Base-by-base conservation (phyloP, 148 eudicot genomes). In the Rhododendron griersonianum region DNA sequence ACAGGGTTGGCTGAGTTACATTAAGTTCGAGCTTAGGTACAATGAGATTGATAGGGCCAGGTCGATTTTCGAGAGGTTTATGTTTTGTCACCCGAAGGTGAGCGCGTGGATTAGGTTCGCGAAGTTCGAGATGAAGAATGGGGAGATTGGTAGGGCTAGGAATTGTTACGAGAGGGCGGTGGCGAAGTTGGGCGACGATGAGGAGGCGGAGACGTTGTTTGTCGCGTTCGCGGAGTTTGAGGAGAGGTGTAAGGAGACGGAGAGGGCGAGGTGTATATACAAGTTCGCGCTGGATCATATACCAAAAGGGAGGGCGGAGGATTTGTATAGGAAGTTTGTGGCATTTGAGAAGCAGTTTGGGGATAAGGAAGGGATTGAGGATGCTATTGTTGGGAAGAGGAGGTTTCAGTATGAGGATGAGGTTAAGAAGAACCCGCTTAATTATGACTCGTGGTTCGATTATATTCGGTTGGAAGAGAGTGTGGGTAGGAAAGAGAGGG, bases 401-500 rank as follows among this genome's bases (percentile, higher is more conserved):
- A 94, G 99, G 93, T 96, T 96, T 91, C 96, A 94, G 84, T 96
- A 96, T 51, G 98, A 95, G 91, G 98, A 94, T 41, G 98, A 96
- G 74, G 94, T 95, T 59, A 92, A 90, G 86, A 96, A 94, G 91
- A 95, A 95, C 48, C 98, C 99, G 2, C 89, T 92, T 30, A 95
- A 96, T 86, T 96, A 96, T 91, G 99, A 96, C 82, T 87, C 92
- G 1, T 96, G 99, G 99, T 96, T 96, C 86, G 98, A 96, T 90
- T 95, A 95, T 61, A 92, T 96, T 83, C 87, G 96, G 53, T 86
- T 96, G 77, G 99, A 96, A 82, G 99, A 96, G 88, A 95, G 93
- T 82, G 92, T 89, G 78, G 98, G 98, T 37, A 89, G 89, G 80
- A 93, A 90, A 84, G 92, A 88, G 25, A 92, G 93, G 73, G 90